Conservation (phyloP, 257 asterid species). For the Mentha longifolia region DNA sequence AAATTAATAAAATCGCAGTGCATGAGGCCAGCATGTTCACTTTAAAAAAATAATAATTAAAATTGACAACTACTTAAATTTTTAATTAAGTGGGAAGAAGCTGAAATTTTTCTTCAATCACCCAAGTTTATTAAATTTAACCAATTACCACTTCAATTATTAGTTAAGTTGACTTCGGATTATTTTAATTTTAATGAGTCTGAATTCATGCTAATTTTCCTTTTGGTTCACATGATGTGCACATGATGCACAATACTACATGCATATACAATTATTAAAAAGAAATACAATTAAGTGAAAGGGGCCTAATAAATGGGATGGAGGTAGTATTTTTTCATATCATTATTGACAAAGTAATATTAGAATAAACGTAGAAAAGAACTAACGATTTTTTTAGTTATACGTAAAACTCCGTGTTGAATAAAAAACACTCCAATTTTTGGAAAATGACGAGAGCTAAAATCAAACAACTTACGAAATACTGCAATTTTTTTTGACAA, state of each 20-base stretch:
- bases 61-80: background rate
- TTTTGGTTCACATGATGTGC: constrained; percentile 8
- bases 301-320: no score
- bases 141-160: background rate
- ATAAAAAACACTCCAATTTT: constrained; percentile 10
- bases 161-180: constrained; percentile 30
- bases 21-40: background rate
- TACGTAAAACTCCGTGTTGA: background rate
- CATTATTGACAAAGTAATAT: constrained; percentile 1
- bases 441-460: background rate
- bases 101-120: constrained; percentile 12
- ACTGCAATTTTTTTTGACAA: background rate
- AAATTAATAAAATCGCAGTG: background rate
- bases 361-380: constrained; percentile 10
- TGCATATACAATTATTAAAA: no score
- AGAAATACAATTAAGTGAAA: no score
- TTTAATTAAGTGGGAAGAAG: background rate
- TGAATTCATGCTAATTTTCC: background rate
- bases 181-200: background rate
- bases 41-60: no score
- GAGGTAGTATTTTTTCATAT: background rate
- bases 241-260: background rate
- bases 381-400: background rate
- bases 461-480: constrained; percentile 1
- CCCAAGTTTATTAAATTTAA: background rate